Evolutionary conservation across 352 stramenopile genomes (phyloP), one percentile per base, ranked within the genome.

Genomic region (Pythium sp.): DNA sequence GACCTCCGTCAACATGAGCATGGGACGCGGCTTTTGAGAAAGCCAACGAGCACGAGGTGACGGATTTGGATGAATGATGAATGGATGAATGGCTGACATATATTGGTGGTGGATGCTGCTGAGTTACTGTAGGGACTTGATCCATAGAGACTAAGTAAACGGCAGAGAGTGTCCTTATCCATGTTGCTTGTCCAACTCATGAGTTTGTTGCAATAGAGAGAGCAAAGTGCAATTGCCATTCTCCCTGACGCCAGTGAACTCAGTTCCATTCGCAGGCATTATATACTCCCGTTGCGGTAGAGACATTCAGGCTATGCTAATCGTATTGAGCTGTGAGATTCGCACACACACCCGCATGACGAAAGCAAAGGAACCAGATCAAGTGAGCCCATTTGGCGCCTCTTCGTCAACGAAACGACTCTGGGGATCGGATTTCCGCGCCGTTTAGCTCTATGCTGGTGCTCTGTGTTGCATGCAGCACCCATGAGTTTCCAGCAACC

Each of bases 381-480:
- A 18, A 22, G 41, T 18, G 14, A 47, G 20, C 14, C 41, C 12
- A 47, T n/a, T 47, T 1, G 5, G 20, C 22, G 43, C 6, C 43
- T 51, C 43, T 51, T 51, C 43, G 18, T 51, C 43, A 51, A 51
- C 43, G 43, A 51, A 51, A 51, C 43, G 43, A 51, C 43, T 18
- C 43, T 5, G 38, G 15, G 20, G 43, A 51, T 49, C 43, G 43
- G 43, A 51, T 51, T 51, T 51, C 6, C 43, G 18, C 6, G 43
- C 18, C 12, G 12, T 46, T 46, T 46, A 24, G 43, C 43, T 51
- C 43, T 51, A 24, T 51, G 43, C 43, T 51, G 43, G 43, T 22
- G 43, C 43, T 51, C 20, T 51, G 5, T 5, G 12, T 14, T 46
- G 38, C 12, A 20, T 20, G 14, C 4, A 20, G 38, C 38, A 20